These are phyloP conservation scores for Taphrina confusa DNA, from an alignment of 1,139 yeast species.

Conservation along the genomic window DNA sequence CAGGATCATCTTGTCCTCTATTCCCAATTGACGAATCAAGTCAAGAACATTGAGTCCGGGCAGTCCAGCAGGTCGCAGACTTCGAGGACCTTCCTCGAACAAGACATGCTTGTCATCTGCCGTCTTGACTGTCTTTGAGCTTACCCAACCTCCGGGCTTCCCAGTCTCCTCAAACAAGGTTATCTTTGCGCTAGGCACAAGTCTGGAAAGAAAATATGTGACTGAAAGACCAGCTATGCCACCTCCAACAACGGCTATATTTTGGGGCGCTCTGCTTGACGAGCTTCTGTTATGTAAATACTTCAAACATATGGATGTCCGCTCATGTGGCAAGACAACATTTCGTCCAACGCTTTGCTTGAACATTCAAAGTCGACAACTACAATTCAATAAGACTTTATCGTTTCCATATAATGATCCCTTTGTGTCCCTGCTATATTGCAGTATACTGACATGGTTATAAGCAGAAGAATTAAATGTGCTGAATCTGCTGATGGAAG, in stretches of 20 bases:
- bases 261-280: neutral
- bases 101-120: constrained; percentile 39
- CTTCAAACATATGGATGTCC: too few relatives aligned
- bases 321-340: too few relatives aligned
- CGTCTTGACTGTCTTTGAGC: constrained; percentile 47
- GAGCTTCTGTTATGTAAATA: neutral
- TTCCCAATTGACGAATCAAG: constrained; percentile 52
- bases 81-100: constrained; percentile 51
- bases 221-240: constrained; percentile 85
- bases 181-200: constrained; percentile 66
- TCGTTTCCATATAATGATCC: too few relatives aligned
- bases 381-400: too few relatives aligned
- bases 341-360: too few relatives aligned
- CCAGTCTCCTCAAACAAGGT: constrained; percentile 59
- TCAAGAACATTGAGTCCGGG: constrained; percentile 40
- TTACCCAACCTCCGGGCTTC: constrained; percentile 79
- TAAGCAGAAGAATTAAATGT: too few relatives aligned
- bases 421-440: too few relatives aligned
- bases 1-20: constrained; percentile 53
- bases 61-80: constrained; percentile 47
- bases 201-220: constrained; percentile 67
- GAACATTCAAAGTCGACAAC: too few relatives aligned
- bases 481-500: too few relatives aligned
- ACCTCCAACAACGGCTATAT: constrained; percentile 55
- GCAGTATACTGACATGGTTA: too few relatives aligned